Percentiles rank a stretch among this genome's conserved stretches.
Conservation (phyloP, 2,329 filamentous ascomycete genomes). For the Elsinoe fawcettii region DNA sequence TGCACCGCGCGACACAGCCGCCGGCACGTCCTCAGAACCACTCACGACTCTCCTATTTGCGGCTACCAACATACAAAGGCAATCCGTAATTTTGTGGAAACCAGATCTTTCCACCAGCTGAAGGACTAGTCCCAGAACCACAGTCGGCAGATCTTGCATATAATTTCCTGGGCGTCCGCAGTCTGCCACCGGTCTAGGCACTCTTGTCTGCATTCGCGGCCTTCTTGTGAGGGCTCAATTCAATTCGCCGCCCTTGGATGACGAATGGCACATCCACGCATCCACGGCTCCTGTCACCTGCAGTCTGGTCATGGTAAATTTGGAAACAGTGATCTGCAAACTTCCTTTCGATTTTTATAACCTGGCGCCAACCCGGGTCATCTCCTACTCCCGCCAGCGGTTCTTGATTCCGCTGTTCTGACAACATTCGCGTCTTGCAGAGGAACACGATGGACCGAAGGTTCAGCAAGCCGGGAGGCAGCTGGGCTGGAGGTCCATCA, state of each 20-base stretch:
- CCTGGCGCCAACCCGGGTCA: background rate
- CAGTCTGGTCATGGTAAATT: slow-evolving; percentile 3
- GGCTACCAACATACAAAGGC: slow-evolving; percentile 4
- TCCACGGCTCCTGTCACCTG: slow-evolving; percentile 8
- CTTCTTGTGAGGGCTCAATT: background rate
- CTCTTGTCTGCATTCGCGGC: slow-evolving; percentile 13
- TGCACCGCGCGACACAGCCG: slow-evolving; percentile 9
- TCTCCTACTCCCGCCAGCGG: background rate
- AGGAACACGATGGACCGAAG: slow-evolving; percentile 10
- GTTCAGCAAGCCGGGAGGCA: slow-evolving; percentile 15
- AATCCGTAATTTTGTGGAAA: slow-evolving; percentile 5
- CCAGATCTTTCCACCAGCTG: background rate
- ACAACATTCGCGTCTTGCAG: background rate
- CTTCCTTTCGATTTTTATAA: background rate
- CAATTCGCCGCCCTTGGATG: background rate
- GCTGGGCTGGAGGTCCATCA: slow-evolving; percentile 24
- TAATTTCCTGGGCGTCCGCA: background rate
- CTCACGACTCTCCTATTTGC: slow-evolving; percentile 2
- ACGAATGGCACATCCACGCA: slow-evolving; percentile 12
- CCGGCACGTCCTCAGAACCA: background rate
- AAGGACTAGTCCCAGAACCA: background rate
- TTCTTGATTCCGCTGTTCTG: background rate
- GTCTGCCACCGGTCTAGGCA: slow-evolving; percentile 1
- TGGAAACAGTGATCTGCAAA: slow-evolving; percentile 9
- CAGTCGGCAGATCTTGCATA: slow-evolving; percentile 9